Base-by-base conservation (phyloP, 345 rosid species). In the Populus nigra region DNA sequence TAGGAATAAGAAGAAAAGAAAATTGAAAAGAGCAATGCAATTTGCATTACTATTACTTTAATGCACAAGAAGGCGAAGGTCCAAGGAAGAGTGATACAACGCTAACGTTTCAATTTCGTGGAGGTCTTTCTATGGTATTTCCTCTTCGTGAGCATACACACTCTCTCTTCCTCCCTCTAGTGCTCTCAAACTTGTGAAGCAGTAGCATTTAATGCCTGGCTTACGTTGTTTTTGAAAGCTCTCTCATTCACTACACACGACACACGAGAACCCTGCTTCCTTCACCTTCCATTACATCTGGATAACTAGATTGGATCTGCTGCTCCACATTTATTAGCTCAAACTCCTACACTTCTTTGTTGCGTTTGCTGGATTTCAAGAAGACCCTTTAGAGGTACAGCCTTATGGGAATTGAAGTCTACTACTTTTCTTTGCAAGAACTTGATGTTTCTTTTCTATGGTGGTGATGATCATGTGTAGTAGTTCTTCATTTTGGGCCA, bases 201-300 rank as follows among this genome's bases (percentile, higher is more conserved):
- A 18, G 59, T 2, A 8, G 59, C 59, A 53, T 53, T 53, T 53
- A 53, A 53, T 20, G 59, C 23, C 59, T 18, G 20, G 20, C 59
- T 1, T 36, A n/a, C 2, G 0, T 59, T 35, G 35, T 25, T 43
- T 77, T 15, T 57, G 16, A 41, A 59, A 35, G 15, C 29, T 67
- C 10, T 70, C 57, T 76, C 77, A 62, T 53, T 78, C 79, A 71
- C 72, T 27, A 59, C 65, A 8, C 80, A 74, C 74, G 61, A 69
- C 65, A 5, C 80, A 74, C 74, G 61, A 69, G 81, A 76, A 74
- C 22, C 78, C 67, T 68, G 75, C 77, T 72, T 69, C 75, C 75
- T 75, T 57, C 80, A 55, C 4, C 43, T 8, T 6, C 49, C 22
- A 20, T 10, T 9, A 11, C 27, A 53, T 43, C 74, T 75, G 33